Evolutionary conservation across 139 green algal genomes (phyloP), one percentile per base, ranked within the genome.

Genomic region (Tetradesmus obliquus): DNA sequence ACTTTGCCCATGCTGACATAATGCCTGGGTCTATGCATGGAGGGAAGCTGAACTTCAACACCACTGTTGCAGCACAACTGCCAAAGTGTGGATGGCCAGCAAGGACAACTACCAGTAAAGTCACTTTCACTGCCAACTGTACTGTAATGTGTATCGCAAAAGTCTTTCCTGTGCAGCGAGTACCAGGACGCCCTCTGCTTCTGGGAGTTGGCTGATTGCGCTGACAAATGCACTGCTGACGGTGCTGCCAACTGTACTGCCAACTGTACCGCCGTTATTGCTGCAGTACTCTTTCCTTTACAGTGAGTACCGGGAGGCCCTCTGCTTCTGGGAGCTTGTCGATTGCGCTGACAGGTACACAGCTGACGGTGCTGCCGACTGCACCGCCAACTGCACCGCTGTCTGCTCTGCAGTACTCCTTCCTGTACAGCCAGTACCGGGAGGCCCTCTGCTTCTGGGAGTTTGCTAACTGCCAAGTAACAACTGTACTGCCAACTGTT

Each of bases 111-210:
- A 45, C 32, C 32, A 45, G 32, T 45, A 45, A 45, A 45, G 32
- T 45, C 32, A 45, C 32, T 45, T 45, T 45, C 32, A 45, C 32
- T 45, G 32, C 32, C 32, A 45, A 45, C 32, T 45, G 32, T 45
- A 45, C 72, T 81, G 15, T n/a, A 53, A 53, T 81, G 72, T 86
- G 80, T 80, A 32, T 51, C 9, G 82, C 55, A 80, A 55, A 80
- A 55, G 9, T 76, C 84, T 3, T 89, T 89, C 84, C 32, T 89
- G 84, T 89, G 80, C 24, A 13, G 55, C 22, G 84, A 89, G 58
- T 89, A 89, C 60, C 54, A 79, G 9, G 9, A n/a, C 17, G 66
- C 15, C 19, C 17, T 60, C 58, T 89, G 58, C 57, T 89, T 57
- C 19, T 89, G 84, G 84, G 84, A 89, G 60, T 79, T 57, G 32